phyloP scores from a whole-genome alignment of 2,329 filamentous ascomycete genomes.

The Phymatotrichopsis omnivora region DNA sequence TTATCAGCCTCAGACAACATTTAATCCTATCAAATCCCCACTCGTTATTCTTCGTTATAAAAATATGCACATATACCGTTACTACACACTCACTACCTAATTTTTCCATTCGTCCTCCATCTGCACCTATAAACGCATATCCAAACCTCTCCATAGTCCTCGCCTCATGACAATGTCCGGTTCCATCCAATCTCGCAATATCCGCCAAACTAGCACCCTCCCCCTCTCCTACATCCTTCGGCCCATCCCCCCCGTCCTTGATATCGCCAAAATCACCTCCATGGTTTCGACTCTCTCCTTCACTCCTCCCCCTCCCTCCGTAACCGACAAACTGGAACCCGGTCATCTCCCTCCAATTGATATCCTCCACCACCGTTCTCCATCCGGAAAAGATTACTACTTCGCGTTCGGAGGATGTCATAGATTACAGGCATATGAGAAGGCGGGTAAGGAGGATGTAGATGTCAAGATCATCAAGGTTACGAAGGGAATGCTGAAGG shows the following conservation, averaged over 20 bases:
- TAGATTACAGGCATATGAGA: constrained; percentile 24
- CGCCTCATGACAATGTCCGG: constrained; percentile 23
- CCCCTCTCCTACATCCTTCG: constrained; percentile 19
- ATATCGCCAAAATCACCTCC: constrained; percentile 18
- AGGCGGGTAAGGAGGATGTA: constrained; percentile 14
- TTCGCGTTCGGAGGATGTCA: constrained; percentile 27
- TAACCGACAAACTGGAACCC: not conserved
- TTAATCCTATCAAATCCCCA: too few species aligned
- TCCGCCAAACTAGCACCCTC: constrained; percentile 9
- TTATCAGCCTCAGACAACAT: too few species aligned
- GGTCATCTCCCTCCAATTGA: constrained; percentile 24
- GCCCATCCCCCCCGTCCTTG: constrained; percentile 25
- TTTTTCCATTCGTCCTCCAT: too few species aligned
- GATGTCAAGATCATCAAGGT: constrained; percentile 26
- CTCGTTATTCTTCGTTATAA: too few species aligned
- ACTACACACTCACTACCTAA: too few species aligned
- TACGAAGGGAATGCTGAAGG: constrained; percentile 24
- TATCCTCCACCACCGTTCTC: constrained; percentile 21
- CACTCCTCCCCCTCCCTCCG: not conserved
- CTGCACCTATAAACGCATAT: too few species aligned
- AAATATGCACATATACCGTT: too few species aligned
- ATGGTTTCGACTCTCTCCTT: constrained; percentile 23
- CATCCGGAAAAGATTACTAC: constrained; percentile 22
- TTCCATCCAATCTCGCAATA: constrained; percentile 22
- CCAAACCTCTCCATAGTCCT: too few species aligned